These are phyloP conservation scores for Endoconidiophora polonica DNA, from an alignment of 2,329 filamentous ascomycete species.

Conservation along the genomic window DNA sequence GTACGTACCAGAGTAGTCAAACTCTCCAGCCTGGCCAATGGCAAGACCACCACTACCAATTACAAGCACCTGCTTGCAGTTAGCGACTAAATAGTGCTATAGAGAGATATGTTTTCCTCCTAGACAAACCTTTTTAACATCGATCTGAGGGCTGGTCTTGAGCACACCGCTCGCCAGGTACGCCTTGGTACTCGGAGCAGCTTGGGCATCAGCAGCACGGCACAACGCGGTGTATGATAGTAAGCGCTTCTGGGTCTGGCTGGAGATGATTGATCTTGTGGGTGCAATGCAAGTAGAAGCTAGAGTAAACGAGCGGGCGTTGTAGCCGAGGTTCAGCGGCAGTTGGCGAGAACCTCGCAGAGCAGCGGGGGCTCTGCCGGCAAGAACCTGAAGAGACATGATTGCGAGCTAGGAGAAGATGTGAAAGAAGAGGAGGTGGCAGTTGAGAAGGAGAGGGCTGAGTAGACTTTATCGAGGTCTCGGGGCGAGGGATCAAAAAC, in stretches of 20 bases:
- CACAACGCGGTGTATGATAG: constrained; percentile 31
- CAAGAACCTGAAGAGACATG: constrained; percentile 27
- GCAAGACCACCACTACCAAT: constrained; percentile 90
- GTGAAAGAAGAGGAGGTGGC: background rate
- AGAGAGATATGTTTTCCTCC: background rate
- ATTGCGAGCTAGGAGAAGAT: background rate
- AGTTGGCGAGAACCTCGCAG: constrained; percentile 38
- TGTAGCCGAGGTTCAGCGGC: constrained; percentile 17
- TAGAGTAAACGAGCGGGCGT: constrained; percentile 4
- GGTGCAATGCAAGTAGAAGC: constrained; percentile 7
- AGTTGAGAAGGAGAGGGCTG: background rate
- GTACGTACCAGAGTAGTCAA: constrained; percentile 85
- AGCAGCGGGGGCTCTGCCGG: constrained; percentile 40
- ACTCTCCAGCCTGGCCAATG: constrained; percentile 96
- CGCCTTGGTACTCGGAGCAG: constrained; percentile 66
- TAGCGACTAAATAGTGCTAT: background rate
- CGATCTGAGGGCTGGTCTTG: constrained; percentile 59
- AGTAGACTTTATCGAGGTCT: background rate
- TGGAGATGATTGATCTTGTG: constrained; percentile 5
- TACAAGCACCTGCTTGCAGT: constrained; percentile 46
- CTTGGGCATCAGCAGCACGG: constrained; percentile 33
- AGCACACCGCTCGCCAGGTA: constrained; percentile 81
- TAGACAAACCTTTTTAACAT: constrained; percentile 64
- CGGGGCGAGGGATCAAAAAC: background rate
- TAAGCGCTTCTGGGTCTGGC: constrained; percentile 27